Base-by-base conservation (phyloP, 495 filamentous ascomycete genomes). In the Penicillium cataractarum region DNA sequence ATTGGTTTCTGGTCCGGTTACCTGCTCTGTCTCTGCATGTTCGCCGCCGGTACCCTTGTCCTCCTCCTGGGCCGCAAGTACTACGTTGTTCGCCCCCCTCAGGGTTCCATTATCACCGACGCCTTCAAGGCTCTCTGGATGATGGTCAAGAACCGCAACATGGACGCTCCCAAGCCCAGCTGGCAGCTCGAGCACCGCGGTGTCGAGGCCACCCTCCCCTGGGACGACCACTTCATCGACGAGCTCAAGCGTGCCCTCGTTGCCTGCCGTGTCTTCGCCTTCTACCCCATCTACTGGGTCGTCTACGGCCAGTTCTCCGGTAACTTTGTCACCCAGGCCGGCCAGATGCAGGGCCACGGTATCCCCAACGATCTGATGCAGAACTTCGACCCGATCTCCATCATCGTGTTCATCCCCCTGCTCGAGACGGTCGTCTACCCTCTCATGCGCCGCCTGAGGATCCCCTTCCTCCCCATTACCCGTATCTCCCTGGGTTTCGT, bases 1-100 rank as follows among this genome's bases (percentile, higher is more conserved):
- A 79, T 88, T 29, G 89, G 86, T 49, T 92, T 89, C 82, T 93
- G 87, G 88, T 82, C 82, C 5, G 87, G 86, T n/a, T 93, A 88
- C 74, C 75, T 92, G 50, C 85, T 95, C 35, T 87, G 88, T 40
- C 80, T 85, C 39, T 79, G 82, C 68, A 82, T 86, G 76, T 89
- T 89, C 71, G 67, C 78, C 42, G 71, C 83, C 35, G 85, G 84
- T 48, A 79, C 85, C 42, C 44, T 71, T 13, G 76, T 84, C 7
- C 73, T 90, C 21, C 55, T 88, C 10, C 57, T 82, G 19, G 83
- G 87, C 32, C 77, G 82, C 61, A 87, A 83, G 69, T 74, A 64
- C 68, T 89, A 89, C 72, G 76, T 87, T 53, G 78, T 84, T n/a
- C 81, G 84, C 37, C 86, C 87, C 21, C 87, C 87, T 8, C 81